Evolutionary conservation across 495 filamentous ascomycete species (phyloP).

Genomic region (Clavariopsis aquatica): DNA sequence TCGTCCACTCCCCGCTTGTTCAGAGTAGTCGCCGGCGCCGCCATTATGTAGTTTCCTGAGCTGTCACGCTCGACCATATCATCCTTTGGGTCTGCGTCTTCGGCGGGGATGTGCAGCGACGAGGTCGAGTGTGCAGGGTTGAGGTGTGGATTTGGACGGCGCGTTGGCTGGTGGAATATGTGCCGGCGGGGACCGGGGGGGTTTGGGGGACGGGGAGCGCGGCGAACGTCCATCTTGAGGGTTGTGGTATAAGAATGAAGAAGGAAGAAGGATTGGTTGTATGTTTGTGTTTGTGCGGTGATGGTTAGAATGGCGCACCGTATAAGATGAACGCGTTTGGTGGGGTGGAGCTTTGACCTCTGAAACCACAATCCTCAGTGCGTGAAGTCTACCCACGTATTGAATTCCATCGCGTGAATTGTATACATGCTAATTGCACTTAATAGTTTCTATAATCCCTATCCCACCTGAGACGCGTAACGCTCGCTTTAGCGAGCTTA

Average conservation of each 20-base stretch:
- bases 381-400: too few relatives aligned
- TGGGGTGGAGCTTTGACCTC: neutral
- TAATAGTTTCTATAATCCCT: too few relatives aligned
- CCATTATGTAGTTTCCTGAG: slow-evolving; percentile 61
- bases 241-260: too few relatives aligned
- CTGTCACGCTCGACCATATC: slow-evolving; percentile 78
- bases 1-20: neutral
- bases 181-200: slow-evolving; percentile 59
- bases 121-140: slow-evolving; percentile 41
- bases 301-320: slow-evolving; percentile 1
- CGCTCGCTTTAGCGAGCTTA: too few relatives aligned
- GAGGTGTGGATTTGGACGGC: slow-evolving; percentile 48
- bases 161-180: slow-evolving; percentile 68
- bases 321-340: neutral
- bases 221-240: slow-evolving; percentile 39
- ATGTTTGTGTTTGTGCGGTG: neutral
- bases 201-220: slow-evolving; percentile 30
- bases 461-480: too few relatives aligned
- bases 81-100: slow-evolving; percentile 52
- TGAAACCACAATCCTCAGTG: too few relatives aligned
- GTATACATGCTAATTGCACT: too few relatives aligned
- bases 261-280: too few relatives aligned
- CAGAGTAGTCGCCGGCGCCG: slow-evolving; percentile 57
- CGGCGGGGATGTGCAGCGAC: slow-evolving; percentile 43
- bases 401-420: too few relatives aligned